Evolutionary conservation across 23 red algal species (phyloP).

Genomic region (Gracilaria vermiculophylla): DNA sequence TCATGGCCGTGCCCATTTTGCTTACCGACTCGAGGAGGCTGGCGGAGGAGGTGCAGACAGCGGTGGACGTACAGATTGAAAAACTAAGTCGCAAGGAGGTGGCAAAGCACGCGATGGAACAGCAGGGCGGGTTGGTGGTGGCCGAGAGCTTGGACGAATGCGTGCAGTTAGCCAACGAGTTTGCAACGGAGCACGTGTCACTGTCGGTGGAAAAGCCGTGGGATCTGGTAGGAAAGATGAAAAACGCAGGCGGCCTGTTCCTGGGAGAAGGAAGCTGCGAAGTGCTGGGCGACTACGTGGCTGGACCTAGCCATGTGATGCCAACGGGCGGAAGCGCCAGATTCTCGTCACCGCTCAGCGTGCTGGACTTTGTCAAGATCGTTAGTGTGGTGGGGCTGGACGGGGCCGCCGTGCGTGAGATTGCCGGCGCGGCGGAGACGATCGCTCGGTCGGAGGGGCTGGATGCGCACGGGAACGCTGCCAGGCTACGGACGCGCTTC

Average conservation of each 20-base stretch:
- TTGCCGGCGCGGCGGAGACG: slow-evolving; percentile 74
- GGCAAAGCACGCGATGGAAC: slow-evolving; percentile 58
- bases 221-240: slow-evolving; percentile 76
- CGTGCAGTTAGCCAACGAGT: slow-evolving; percentile 75
- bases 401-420: slow-evolving; percentile 7
- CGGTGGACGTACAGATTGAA: slow-evolving; percentile 68
- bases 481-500: slow-evolving; percentile 32
- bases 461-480: slow-evolving; percentile 80
- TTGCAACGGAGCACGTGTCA: slow-evolving; percentile 92
- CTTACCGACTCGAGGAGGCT: slow-evolving; percentile 50
- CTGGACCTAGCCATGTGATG: slow-evolving; percentile 95
- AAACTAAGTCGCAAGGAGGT: slow-evolving; percentile 52
- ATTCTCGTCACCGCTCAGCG: slow-evolving; percentile 74
- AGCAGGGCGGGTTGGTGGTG: slow-evolving; percentile 83
- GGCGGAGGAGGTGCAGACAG: slow-evolving; percentile 59
- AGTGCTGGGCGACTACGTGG: slow-evolving; percentile 95
- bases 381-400: slow-evolving; percentile 83
- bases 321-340: slow-evolving; percentile 91
- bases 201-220: slow-evolving; percentile 75
- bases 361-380: slow-evolving; percentile 94
- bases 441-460: slow-evolving; percentile 89
- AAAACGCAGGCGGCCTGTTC: slow-evolving; percentile 89
- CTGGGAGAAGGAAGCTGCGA: slow-evolving; percentile 86
- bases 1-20: slow-evolving; percentile 80
- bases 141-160: slow-evolving; percentile 71